phyloP scores from a whole-genome alignment of 2,329 filamentous ascomycete genomes.

The Chrysoporthe cubensis region DNA sequence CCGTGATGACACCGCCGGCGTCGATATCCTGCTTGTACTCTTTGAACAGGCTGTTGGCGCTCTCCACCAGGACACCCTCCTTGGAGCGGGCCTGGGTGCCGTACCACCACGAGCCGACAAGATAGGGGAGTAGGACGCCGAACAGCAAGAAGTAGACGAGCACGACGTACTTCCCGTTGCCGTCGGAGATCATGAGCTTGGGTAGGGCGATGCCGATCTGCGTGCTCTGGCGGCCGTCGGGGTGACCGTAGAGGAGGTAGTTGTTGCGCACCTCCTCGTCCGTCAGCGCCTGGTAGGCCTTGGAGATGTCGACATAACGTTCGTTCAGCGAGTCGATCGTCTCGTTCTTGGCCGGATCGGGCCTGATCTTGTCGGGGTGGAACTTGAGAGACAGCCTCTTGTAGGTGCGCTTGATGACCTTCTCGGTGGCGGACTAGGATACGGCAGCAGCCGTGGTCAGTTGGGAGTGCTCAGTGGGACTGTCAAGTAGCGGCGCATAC shows the following conservation, averaged over 20 bases:
- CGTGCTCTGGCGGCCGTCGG: constrained; percentile 96
- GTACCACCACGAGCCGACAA: constrained; percentile 99
- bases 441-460: constrained; percentile 8
- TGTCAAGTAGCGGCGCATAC: constrained; percentile 48
- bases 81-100: constrained; percentile 91
- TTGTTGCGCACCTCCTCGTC: constrained; percentile 98
- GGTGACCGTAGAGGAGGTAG: constrained; percentile 93
- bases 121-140: constrained; percentile 87
- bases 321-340: constrained; percentile 84
- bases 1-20: constrained; percentile 76
- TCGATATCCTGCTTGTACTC: constrained; percentile 87
- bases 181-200: constrained; percentile 88
- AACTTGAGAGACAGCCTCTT: constrained; percentile 81
- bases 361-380: constrained; percentile 91
- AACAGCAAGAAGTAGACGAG: constrained; percentile 86
- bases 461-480: constrained; percentile 20
- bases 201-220: constrained; percentile 97
- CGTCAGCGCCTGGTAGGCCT: constrained; percentile 96
- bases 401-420: constrained; percentile 90
- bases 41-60: constrained; percentile 90
- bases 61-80: constrained; percentile 90
- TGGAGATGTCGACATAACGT: constrained; percentile 91
- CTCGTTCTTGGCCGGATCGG: constrained; percentile 85
- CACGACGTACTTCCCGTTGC: constrained; percentile 93
- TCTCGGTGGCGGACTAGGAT: constrained; percentile 75